These are phyloP conservation scores for Saturnispora serradocipensis DNA, from an alignment of 805 yeast genomes.

Conservation along the genomic window DNA sequence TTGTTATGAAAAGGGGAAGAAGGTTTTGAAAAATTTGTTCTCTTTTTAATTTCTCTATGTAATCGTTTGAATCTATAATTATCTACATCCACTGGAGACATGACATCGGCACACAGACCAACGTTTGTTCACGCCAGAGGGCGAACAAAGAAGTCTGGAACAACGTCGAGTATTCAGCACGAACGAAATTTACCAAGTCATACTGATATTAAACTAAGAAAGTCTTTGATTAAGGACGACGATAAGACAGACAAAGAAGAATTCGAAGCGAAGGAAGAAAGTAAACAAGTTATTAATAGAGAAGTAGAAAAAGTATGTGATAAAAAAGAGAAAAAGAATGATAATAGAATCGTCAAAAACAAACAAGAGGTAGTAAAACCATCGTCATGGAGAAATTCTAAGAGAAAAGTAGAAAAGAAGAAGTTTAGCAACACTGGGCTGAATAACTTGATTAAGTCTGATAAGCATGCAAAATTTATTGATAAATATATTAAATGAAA, in stretches of 20 bases:
- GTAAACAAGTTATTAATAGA: background rate
- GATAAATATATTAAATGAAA: constrained; percentile 29
- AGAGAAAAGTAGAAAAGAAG: background rate
- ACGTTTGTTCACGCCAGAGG: constrained; percentile 59
- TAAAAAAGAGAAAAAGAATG: background rate
- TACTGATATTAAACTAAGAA: constrained; percentile 39
- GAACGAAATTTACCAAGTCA: constrained; percentile 49
- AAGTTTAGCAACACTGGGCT: constrained; percentile 15
- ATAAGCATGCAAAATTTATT: constrained; percentile 35
- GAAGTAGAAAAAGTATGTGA: background rate
- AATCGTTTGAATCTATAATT: background rate
- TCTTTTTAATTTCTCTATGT: background rate
- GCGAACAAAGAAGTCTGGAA: constrained; percentile 3
- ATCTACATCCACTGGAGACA: constrained; percentile 14
- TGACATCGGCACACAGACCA: constrained; percentile 67
- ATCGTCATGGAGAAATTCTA: constrained; percentile 12
- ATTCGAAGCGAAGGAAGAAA: background rate
- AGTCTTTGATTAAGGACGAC: constrained; percentile 36
- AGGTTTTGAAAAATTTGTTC: background rate
- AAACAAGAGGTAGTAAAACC: constrained; percentile 12
- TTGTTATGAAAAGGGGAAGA: background rate
- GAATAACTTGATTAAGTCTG: constrained; percentile 30
- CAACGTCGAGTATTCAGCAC: constrained; percentile 29
- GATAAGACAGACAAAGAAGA: constrained; percentile 16
- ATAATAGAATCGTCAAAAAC: too few relatives aligned